These are phyloP conservation scores for Cercospora citrullina DNA, from an alignment of 2,329 filamentous ascomycete genomes.

Conservation along the genomic window DNA sequence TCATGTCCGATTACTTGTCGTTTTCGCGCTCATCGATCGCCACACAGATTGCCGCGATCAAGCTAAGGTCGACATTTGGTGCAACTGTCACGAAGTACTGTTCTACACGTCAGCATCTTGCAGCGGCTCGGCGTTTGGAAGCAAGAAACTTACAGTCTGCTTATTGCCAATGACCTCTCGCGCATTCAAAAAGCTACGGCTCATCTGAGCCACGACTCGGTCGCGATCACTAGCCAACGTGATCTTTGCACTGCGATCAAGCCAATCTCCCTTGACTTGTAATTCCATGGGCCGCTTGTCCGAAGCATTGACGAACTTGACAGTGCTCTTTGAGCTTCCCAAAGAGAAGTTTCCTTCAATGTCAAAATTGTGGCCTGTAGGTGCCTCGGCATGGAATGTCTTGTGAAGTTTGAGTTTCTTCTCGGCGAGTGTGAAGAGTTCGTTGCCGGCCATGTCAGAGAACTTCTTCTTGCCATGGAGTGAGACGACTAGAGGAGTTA, in stretches of 20 bases:
- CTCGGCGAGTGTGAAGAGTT: conserved; percentile 61
- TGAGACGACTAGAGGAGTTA: conserved; percentile 42
- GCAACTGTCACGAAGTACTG: conserved; percentile 63
- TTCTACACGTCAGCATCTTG: conserved; percentile 5
- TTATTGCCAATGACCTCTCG: conserved; percentile 60
- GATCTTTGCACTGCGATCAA: conserved; percentile 60
- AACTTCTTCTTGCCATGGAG: conserved; percentile 59
- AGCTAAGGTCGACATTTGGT: conserved; percentile 64
- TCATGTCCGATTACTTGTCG: conserved; percentile 35
- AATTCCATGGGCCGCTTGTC: conserved; percentile 51
- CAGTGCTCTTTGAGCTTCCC: conserved; percentile 55
- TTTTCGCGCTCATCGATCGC: conserved; percentile 67
- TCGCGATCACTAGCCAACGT: conserved; percentile 43
- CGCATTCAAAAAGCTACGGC: conserved; percentile 58
- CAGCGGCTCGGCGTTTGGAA: no score
- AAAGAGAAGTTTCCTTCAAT: conserved; percentile 55
- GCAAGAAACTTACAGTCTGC: conserved; percentile 51
- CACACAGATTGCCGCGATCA: conserved; percentile 67
- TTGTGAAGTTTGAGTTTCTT: conserved; percentile 54
- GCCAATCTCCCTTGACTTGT: conserved; percentile 62
- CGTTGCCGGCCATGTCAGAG: conserved; percentile 38
- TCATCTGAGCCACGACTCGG: conserved; percentile 58
- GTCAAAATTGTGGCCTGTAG: conserved; percentile 28
- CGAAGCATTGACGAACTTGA: conserved; percentile 56
- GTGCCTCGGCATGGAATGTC: conserved; percentile 52